Evolutionary conservation across 169 alveolate genomes (phyloP).

Genomic region (Cryptosporidium meleagridis): DNA sequence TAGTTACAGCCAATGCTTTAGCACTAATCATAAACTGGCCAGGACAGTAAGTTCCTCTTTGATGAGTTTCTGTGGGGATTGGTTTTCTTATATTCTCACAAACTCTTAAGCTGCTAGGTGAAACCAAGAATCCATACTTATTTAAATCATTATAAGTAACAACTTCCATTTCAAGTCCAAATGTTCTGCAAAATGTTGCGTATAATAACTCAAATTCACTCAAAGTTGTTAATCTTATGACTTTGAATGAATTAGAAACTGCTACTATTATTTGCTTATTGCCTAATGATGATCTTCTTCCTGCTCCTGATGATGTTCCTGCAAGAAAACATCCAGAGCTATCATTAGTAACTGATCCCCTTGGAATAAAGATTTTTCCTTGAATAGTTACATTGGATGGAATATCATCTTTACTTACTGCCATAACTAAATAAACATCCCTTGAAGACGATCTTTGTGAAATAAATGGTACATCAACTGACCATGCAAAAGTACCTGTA

Average conservation of each 20-base stretch:
- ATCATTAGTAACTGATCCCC: background rate
- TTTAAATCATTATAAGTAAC: slow-evolving; percentile 60
- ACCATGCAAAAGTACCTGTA: slow-evolving; percentile 82
- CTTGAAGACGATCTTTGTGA: slow-evolving; percentile 68
- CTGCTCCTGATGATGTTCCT: background rate
- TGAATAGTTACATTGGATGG: slow-evolving; percentile 44
- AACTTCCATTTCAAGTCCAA: slow-evolving; percentile 71
- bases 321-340: background rate
- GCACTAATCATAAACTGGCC: slow-evolving; percentile 79
- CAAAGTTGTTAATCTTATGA: slow-evolving; percentile 39
- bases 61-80: slow-evolving; percentile 76
- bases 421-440: slow-evolving; percentile 50
- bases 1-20: slow-evolving; percentile 74
- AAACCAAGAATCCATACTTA: slow-evolving; percentile 75
- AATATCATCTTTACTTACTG: slow-evolving; percentile 30
- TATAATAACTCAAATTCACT: slow-evolving; percentile 69
- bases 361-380: slow-evolving; percentile 21
- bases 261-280: slow-evolving; percentile 50
- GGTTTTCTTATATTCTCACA: slow-evolving; percentile 77
- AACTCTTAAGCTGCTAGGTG: slow-evolving; percentile 71
- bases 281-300: too few relatives aligned
- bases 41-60: slow-evolving; percentile 78
- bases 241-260: slow-evolving; percentile 40
- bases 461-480: slow-evolving; percentile 74
- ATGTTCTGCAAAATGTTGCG: slow-evolving; percentile 75